Evolutionary conservation across 176 grass and related monocot genomes (phyloP).

Genomic region (Musa troglodytarum): DNA sequence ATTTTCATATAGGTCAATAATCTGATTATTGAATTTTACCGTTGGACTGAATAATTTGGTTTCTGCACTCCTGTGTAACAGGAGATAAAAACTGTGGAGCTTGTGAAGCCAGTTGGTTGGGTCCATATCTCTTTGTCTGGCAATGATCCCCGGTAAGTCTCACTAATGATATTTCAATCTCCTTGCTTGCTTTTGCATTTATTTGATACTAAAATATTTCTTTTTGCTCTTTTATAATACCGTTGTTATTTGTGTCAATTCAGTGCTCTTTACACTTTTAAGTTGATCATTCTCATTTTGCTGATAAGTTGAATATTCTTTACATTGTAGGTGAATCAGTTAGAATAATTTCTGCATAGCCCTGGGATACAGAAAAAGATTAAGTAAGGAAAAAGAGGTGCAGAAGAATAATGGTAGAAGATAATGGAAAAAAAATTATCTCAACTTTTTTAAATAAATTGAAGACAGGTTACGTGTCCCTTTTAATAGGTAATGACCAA

Average conservation of each 20-base stretch:
- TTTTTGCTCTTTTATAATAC: neutral
- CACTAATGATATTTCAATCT: neutral
- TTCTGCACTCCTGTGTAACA: constrained; percentile 16
- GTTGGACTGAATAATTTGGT: neutral
- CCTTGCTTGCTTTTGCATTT: constrained; percentile 9
- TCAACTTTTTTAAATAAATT: no score
- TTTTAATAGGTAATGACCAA: no score
- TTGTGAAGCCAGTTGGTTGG: constrained; percentile 84
- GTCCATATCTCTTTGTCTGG: constrained; percentile 83
- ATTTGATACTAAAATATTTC: neutral
- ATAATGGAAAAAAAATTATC: no score
- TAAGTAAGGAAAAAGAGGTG: no score
- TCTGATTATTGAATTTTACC: neutral
- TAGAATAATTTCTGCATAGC: neutral
- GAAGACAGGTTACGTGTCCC: no score
- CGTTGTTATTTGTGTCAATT: neutral
- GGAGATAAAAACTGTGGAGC: constrained; percentile 97
- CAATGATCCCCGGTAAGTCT: constrained; percentile 62
- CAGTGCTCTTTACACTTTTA: neutral
- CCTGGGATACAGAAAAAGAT: neutral
- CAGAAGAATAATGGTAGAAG: no score
- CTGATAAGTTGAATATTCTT: neutral
- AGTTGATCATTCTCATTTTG: neutral
- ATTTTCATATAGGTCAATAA: neutral
- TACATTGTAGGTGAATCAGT: neutral